Evolutionary conservation across 352 stramenopile genomes (phyloP), one percentile per base, ranked within the genome.

Genomic region (Blastocystis sp.): DNA sequence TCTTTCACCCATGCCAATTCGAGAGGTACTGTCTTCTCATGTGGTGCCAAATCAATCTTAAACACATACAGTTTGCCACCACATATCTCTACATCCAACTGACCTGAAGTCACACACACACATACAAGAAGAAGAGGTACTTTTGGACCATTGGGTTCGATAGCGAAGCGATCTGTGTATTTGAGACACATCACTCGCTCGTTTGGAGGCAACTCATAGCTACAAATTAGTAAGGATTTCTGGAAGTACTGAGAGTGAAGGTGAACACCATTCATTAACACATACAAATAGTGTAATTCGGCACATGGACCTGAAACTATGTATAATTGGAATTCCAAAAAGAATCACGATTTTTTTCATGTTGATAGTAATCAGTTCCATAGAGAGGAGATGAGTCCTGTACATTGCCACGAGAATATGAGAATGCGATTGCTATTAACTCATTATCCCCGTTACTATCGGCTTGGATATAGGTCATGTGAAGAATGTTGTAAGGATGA

Each of bases 151-250:
- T 59, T 43, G 9, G 29, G 49, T 16, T 49, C 21, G 16, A 83
- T 24, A 19, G 71, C 0, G 51, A 83, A 42, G 11, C 35, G 16
- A 35, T 83, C 52, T 19, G 71, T 66, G 71, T 52, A 83, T 12
- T 24, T 16, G 21, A 83, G 27, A 37, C 32, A 83, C n/a, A 56
- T 83, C 16, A 83, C 51, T 42, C 52, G 71, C 49, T 83, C 51
- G 54, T 59, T 66, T 24, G 46, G 21, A 61, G 29, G 42, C 1
- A 83, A 32, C 4, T 65, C 54, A 29, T 56, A 46, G 39, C 71
- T 83, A 83, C n/a, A 42, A 29, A 9, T 66, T 24, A 83, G 24
- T 35, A 46, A 39, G 3, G 0, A 29, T 46, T n/a, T 19, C 9
- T 27, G 11, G 21, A 21, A n/a, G 7, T 29, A 65, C 71, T 43